Percentiles rank a stretch among this genome's conserved stretches.
Evolutionary conservation across 441 rosid genomes (phyloP).

Genomic region (Jatropha podagrica): DNA sequence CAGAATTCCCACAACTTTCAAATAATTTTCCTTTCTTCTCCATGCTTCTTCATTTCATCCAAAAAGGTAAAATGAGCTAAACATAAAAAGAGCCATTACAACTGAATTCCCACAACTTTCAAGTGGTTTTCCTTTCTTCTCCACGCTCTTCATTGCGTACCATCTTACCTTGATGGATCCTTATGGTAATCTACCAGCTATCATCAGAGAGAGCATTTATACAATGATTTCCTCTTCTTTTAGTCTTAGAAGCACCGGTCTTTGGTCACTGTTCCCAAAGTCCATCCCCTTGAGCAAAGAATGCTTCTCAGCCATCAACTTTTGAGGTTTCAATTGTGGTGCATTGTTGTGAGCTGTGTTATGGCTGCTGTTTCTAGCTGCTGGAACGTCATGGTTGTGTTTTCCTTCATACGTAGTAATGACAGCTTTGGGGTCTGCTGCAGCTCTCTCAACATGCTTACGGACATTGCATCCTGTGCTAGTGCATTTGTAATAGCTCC

Average conservation of each 20-base stretch:
- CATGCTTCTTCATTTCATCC: neutral
- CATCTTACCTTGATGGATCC: conserved; percentile 13
- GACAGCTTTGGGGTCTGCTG: conserved; percentile 55
- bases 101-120: neutral
- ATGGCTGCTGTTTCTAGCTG: conserved; percentile 59
- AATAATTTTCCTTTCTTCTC: neutral
- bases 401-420: conserved; percentile 68
- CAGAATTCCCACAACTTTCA: neutral
- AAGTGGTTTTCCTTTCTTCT: neutral
- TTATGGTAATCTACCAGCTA: conserved; percentile 1
- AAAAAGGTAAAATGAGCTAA: no score
- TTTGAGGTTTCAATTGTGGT: conserved; percentile 34
- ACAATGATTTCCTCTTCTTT: conserved; percentile 65
- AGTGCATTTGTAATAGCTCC: conserved; percentile 78
- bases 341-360: conserved; percentile 32
- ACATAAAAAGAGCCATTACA: neutral
- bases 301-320: conserved; percentile 39
- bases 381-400: conserved; percentile 67
- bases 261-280: conserved; percentile 45
- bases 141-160: neutral
- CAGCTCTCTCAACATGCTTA: conserved; percentile 73
- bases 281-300: conserved; percentile 47
- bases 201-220: conserved; percentile 20
- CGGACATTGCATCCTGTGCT: conserved; percentile 64
- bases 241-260: conserved; percentile 57